Evolutionary conservation across 2,329 filamentous ascomycete species (phyloP).

Genomic region (Juglanconis sp.): DNA sequence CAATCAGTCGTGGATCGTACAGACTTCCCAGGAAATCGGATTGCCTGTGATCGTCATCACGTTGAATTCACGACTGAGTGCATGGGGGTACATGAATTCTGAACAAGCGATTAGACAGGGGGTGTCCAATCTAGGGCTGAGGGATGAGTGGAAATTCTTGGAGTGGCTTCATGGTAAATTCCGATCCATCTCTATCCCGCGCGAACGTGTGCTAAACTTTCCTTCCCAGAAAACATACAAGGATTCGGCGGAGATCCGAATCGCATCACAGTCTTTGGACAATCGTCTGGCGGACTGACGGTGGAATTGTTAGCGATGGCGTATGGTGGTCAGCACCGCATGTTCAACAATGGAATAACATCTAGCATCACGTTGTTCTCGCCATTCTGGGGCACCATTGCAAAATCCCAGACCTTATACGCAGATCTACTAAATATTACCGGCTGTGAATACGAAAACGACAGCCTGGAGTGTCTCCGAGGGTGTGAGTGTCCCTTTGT

Average conservation of each 20-base stretch:
- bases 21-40: neutral
- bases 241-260: neutral
- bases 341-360: neutral
- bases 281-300: neutral
- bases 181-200: neutral
- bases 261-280: constrained; percentile 1
- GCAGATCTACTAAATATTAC: neutral
- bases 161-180: neutral
- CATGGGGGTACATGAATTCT: constrained; percentile 1
- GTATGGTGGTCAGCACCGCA: neutral
- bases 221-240: neutral
- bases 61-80: neutral
- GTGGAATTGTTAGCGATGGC: constrained; percentile 4
- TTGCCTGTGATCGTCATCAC: neutral
- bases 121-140: neutral
- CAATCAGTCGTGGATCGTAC: constrained; percentile 2
- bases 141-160: neutral
- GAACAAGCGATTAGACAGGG: neutral
- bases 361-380: constrained; percentile 1
- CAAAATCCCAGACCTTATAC: neutral
- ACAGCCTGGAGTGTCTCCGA: constrained; percentile 1
- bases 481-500: neutral
- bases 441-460: neutral
- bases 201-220: neutral
- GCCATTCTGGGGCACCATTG: neutral